Base-by-base conservation (phyloP, 2,329 filamentous ascomycete genomes). In the Sporothrix curviconia region DNA sequence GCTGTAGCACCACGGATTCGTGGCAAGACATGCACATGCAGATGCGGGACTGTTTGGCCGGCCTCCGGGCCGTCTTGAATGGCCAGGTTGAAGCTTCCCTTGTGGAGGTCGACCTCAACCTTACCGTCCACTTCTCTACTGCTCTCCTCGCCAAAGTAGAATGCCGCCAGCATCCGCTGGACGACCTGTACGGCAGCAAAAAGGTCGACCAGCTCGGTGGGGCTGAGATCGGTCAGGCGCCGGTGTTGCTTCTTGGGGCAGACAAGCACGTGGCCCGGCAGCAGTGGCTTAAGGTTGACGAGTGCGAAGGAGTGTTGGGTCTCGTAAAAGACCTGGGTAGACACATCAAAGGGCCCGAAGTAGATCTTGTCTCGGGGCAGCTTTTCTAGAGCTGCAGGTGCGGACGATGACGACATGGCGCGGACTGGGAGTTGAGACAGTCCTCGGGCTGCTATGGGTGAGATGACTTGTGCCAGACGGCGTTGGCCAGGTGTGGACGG, bases 261-360 rank as follows among this genome's bases (percentile, higher is more conserved):
- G 60, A 99, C 82, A 32, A 99, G 87, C 61, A 97, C 86, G 75
- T 99, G 94, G 58, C 94, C 94, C 0, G 92, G 91, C 1, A 96
- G 81, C 37, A 99, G 82, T 24, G 94, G 94, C 74, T 96, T 96
- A 69, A 97, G 83, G 74, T 99, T 99, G 58, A 97, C 92, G 61
- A 97, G 79, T 55, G 90, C 91, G 75, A 91, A 96, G 64, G 86
- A 89, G 66, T 87, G 79, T 0, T 82, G 78, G 1, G 92, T 95
- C 63, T 79, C 78, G 72, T 95, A 83, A 76, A 97, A 97, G 75
- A 96, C 90, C 88, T 96, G 89, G 17, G 82, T 77, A 12, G 88
- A 89, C 56, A 95, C 87, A 59, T 88, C 77, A 67, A 88, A 92
- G 8, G 85, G 80, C 14, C 90, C 89, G 67, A 95, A 94, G 67